Base-by-base conservation (phyloP, 2,329 filamentous ascomycete species). In the Proliferodiscus dingleyae region DNA sequence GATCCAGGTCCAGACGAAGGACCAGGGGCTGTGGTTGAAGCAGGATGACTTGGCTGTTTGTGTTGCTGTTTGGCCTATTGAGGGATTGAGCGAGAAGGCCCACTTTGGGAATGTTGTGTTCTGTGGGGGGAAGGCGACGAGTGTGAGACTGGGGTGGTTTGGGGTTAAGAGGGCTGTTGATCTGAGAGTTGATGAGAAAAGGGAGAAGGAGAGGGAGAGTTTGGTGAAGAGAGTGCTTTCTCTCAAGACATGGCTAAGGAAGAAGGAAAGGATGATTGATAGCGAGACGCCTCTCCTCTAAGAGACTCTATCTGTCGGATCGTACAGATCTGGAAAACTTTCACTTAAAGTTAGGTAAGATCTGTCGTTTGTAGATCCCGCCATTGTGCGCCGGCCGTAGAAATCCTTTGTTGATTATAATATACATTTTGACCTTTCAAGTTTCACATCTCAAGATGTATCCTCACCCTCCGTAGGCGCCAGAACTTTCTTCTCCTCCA, bases 401-500 rank as follows among this genome's bases (percentile, higher is more conserved):
- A 16, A 24, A 6, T 32, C 40, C 30, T 21, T 28, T 43, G 23
- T 37, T 43, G 5, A 28, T 43, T n/a, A 33, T n/a, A 33, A 26
- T 6, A 33, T 33, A 43, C 33, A 45, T 7, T 30, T 11, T 32
- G 10, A 7, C 6, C n/a, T n/a, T 8, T 22, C 32, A 23, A 15
- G 19, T 7, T 22, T 13, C 13, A 15, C 13, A 11, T 10, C 11
- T 36, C 5, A 19, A 10, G 34, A 21, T 29, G 43, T 22, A 8
- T 13, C 44, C 36, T 56, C 55, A 19, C 45, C 40, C 38, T 60
- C 60, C 5, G 46, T 54, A 21, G 59, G 49, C 26, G 55, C 80
- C 45, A 98, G 69, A n/a, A 97, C 87, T 51, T 81, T 81, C 75
- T 95, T 95, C 68, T 95, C 87, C 64, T 95, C 88, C 40, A 98